These are phyloP conservation scores for Cynara cardunculus DNA, from an alignment of 129 eudicot species.

Conservation along the genomic window DNA sequence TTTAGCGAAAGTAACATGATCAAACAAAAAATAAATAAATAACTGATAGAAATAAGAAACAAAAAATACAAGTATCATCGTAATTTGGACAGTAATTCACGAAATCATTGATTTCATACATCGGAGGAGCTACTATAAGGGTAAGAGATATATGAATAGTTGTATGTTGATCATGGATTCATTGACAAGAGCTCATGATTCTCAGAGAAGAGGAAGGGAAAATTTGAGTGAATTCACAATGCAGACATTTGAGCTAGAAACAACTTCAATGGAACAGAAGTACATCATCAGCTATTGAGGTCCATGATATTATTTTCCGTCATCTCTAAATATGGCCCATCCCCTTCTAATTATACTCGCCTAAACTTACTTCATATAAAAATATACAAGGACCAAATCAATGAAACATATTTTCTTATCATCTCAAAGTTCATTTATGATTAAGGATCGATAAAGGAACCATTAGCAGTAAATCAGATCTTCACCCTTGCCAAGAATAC, in stretches of 20 bases:
- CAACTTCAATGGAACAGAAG: no score
- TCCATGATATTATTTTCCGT: no score
- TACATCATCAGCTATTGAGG: no score
- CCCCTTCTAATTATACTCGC: background rate
- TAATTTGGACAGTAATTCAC: background rate
- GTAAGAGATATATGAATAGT: background rate
- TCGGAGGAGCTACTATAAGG: background rate
- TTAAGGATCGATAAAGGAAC: background rate
- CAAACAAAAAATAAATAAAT: no score
- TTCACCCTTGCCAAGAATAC: no score
- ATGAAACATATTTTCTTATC: no score
- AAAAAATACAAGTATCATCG: background rate
- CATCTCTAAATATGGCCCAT: background rate
- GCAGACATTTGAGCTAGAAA: background rate
- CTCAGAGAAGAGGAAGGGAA: background rate
- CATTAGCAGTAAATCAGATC: background rate
- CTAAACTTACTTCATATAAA: background rate
- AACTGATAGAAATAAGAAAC: background rate
- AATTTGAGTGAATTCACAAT: background rate
- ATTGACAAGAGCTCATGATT: background rate
- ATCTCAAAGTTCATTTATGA: no score
- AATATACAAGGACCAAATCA: no score
- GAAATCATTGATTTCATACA: background rate
- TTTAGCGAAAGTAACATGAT: background rate
- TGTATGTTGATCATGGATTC: background rate